These are phyloP conservation scores for Calocybe gangraenosa DNA, from an alignment of 768 basidiomycete genomes.

Conservation along the genomic window DNA sequence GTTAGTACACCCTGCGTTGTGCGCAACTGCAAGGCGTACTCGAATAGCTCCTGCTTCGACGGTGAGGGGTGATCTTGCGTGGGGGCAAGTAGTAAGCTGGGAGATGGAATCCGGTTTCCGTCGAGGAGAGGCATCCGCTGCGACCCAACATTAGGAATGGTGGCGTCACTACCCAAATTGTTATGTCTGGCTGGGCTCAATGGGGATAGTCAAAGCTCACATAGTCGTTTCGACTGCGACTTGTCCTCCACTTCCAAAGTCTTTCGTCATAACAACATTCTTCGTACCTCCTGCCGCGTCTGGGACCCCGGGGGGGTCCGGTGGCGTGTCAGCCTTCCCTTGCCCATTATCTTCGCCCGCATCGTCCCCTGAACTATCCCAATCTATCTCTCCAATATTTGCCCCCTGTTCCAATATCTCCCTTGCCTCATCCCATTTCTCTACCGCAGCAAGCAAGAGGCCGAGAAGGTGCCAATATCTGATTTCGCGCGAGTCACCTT, in stretches of 20 bases:
- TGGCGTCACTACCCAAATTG: too few species aligned
- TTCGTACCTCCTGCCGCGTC: not conserved
- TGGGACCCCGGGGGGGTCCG: not conserved
- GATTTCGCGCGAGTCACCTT: constrained; percentile 55
- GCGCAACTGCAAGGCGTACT: constrained; percentile 76
- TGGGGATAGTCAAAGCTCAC: too few species aligned
- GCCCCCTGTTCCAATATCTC: constrained; percentile 79
- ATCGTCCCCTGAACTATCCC: constrained; percentile 11
- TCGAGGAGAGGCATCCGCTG: constrained; percentile 16
- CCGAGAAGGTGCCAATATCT: constrained; percentile 92
- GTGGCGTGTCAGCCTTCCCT: constrained; percentile 2
- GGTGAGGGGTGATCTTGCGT: constrained; percentile 45
- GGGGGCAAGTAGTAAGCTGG: constrained; percentile 38
- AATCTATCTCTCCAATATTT: constrained; percentile 33
- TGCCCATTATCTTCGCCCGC: constrained; percentile 5
- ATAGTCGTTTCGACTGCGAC: not conserved
- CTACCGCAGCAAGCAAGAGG: constrained; percentile 70
- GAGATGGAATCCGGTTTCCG: constrained; percentile 32
- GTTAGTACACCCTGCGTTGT: constrained; percentile 81
- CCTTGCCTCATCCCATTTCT: constrained; percentile 75
- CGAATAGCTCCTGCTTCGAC: constrained; percentile 60
- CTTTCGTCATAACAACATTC: not conserved
- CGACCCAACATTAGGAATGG: not conserved
- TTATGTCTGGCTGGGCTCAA: too few species aligned
- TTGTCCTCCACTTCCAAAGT: not conserved